Base-by-base conservation (phyloP, 805 yeast species). In the Starmera amethionina region DNA sequence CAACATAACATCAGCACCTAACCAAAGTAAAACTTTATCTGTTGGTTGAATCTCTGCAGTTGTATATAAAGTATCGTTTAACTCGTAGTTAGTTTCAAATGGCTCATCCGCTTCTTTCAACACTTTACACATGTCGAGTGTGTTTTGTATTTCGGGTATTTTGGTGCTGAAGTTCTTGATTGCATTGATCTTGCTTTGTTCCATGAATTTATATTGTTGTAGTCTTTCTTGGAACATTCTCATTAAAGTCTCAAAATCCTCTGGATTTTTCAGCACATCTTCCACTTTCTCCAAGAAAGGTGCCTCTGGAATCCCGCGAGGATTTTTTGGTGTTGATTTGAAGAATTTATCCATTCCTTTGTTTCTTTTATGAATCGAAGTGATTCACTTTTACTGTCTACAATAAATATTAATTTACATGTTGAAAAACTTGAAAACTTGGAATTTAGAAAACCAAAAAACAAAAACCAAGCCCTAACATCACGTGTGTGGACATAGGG, bases 1-100 rank as follows among this genome's bases (percentile, higher is more conserved):
- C 55, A 93, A 69, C 97, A 93, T 90, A 8, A 90, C 89, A 51
- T 88, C 95, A 0, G 98, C 98, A 10, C 98, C 98, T n/a, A 93
- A 70, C 98, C 98, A 93, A 37, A 93, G 67, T 47, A 78, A 78
- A 2, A 93, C 97, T 27, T 72, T 73, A 30, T 78, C 70, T 6
- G 76, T 67, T 22, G 77, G 72, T 32, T 75, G 76, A 29, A 93
- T 68, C 31, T 68, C 70, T 1, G 98, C 98, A 42, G 77, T 77
- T 8, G 97, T 83, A 58, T 77, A 90, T 33, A 93, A 70, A 0
- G 98, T 90, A 55, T 93, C 97, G 60, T 93, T 90, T 54, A 93
- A 72, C 60, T 89, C 96, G 56, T 85, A 93, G 57, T 83, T 82
- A n/a, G 88, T 77, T 39, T 75, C 79, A 30, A 84, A 61, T n/a